These are phyloP conservation scores for Backusella tuberculispora DNA, from an alignment of 192 early-diverging fungal genomes.

Conservation along the genomic window DNA sequence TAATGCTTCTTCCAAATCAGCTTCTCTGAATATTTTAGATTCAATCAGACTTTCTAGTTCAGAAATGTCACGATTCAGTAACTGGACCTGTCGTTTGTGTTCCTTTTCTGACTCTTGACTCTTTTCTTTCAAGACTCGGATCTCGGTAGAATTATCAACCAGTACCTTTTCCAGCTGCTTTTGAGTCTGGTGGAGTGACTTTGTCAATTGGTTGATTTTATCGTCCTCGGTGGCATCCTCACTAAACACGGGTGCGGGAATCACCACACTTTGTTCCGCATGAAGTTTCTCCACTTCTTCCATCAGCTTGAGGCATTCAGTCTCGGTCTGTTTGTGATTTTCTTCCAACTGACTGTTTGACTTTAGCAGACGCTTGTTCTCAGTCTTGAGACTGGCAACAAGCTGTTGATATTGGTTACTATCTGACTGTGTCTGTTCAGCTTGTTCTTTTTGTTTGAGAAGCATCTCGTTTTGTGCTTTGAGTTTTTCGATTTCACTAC, in stretches of 20 bases:
- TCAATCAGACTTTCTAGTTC: slow-evolving; percentile 72
- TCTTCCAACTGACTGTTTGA: slow-evolving; percentile 60
- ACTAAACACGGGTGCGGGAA: slow-evolving; percentile 8
- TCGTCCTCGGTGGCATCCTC: slow-evolving; percentile 20
- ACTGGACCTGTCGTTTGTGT: slow-evolving; percentile 62
- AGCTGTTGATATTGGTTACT: slow-evolving; percentile 38
- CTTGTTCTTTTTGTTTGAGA: slow-evolving; percentile 38
- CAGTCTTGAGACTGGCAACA: slow-evolving; percentile 47
- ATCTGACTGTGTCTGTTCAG: slow-evolving; percentile 19
- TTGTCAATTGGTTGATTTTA: slow-evolving; percentile 41
- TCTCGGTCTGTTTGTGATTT: slow-evolving; percentile 69
- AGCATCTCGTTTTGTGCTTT: slow-evolving; percentile 46
- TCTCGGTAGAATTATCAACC: slow-evolving; percentile 54
- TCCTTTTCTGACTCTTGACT: slow-evolving; percentile 58
- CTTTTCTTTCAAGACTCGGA: slow-evolving; percentile 53
- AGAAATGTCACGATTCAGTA: slow-evolving; percentile 67
- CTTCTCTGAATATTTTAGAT: slow-evolving; percentile 74
- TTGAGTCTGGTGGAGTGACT: slow-evolving; percentile 47
- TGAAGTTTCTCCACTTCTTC: slow-evolving; percentile 78
- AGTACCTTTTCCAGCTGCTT: slow-evolving; percentile 49
- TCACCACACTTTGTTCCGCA: slow-evolving; percentile 41
- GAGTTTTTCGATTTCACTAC: slow-evolving; percentile 52
- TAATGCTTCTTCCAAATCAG: slow-evolving; percentile 66
- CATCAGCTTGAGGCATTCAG: slow-evolving; percentile 71
- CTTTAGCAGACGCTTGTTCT: slow-evolving; percentile 56